Percentiles rank a stretch among this genome's conserved stretches.
Conservation (phyloP, 2,329 filamentous ascomycete genomes). For the Dactylellina leptospora region DNA sequence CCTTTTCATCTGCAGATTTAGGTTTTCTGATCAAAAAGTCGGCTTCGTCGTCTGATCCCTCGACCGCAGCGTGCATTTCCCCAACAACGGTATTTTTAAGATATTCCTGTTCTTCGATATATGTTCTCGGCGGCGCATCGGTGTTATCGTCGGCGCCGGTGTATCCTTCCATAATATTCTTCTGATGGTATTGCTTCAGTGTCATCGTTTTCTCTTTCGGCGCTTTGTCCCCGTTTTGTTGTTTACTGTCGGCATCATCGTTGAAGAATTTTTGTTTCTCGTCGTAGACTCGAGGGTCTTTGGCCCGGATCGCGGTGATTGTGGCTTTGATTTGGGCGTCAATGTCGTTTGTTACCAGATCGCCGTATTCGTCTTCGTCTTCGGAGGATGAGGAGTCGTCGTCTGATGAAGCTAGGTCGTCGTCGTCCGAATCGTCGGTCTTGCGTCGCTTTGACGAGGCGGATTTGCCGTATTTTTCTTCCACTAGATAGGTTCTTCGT, state of each 20-base stretch:
- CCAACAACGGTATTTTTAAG: constrained; percentile 80
- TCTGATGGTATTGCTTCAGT: constrained; percentile 87
- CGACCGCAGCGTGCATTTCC: constrained; percentile 76
- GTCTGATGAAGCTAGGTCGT: constrained; percentile 66
- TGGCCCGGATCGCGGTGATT: constrained; percentile 83
- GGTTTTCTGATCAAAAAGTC: constrained; percentile 78
- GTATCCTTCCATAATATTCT: constrained; percentile 81
- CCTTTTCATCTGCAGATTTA: constrained; percentile 60
- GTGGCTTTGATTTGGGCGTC: constrained; percentile 89
- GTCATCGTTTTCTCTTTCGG: constrained; percentile 84
- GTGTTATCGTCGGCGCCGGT: constrained; percentile 67
- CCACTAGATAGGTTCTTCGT: constrained; percentile 67
- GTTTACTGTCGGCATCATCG: constrained; percentile 64
- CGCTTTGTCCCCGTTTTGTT: constrained; percentile 53
- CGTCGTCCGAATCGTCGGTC: constrained; percentile 52
- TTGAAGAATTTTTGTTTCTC: constrained; percentile 79
- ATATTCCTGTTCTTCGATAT: constrained; percentile 85
- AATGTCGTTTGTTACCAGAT: constrained; percentile 82
- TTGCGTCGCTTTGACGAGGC: constrained; percentile 41
- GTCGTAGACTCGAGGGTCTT: constrained; percentile 92
- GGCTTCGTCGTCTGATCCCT: constrained; percentile 62
- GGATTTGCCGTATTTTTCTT: constrained; percentile 79
- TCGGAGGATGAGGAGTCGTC: constrained; percentile 77
- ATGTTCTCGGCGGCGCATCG: constrained; percentile 72
- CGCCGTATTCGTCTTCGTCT: constrained; percentile 88